A percentile compares a stretch with the other conserved stretches of the same genome.
Conservation (phyloP, 2,329 filamentous ascomycete species). For the Aspergillus texensis region DNA sequence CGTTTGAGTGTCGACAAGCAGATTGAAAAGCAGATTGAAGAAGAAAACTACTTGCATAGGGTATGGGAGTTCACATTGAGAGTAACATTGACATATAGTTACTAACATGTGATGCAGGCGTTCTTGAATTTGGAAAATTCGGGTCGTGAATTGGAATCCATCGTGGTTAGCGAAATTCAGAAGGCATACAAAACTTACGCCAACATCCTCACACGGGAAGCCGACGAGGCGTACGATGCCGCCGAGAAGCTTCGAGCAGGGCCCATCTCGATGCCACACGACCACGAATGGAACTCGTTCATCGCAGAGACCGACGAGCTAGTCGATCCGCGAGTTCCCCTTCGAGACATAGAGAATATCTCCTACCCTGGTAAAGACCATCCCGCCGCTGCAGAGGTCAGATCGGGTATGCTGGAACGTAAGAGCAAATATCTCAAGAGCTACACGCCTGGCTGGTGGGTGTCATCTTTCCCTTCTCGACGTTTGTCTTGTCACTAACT, state of each 20-base stretch:
- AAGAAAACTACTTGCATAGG: conserved; percentile 95
- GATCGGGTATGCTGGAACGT: conserved; percentile 87
- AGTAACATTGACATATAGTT: not conserved
- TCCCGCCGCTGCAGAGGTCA: conserved; percentile 78
- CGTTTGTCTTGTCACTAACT: conserved; percentile 13
- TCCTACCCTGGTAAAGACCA: conserved; percentile 90
- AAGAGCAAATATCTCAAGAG: conserved; percentile 99
- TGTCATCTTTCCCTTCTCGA: conserved; percentile 17
- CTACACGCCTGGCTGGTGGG: conserved; percentile 91
- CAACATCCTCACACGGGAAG: conserved; percentile 86
- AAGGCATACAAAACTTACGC: conserved; percentile 96
- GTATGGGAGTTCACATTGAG: conserved; percentile 52
- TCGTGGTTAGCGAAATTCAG: conserved; percentile 95
- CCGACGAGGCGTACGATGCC: conserved; percentile 75
- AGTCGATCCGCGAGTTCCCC: conserved; percentile 78
- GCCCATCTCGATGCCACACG: conserved; percentile 89
- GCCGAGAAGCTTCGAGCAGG: conserved; percentile 81
- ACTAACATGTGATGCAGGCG: conserved; percentile 58
- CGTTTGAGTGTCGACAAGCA: conserved; percentile 84
- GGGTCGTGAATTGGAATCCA: conserved; percentile 90
- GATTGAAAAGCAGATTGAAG: conserved; percentile 88
- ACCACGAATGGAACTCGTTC: conserved; percentile 86
- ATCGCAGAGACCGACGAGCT: conserved; percentile 81
- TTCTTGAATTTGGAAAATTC: conserved; percentile 94
- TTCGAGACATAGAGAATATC: conserved; percentile 79